A percentile compares a stretch with the other conserved stretches of the same genome.
These are phyloP conservation scores for Paracamarosporium sp. DNA, from an alignment of 2,329 filamentous ascomycete species.

Conservation along the genomic window DNA sequence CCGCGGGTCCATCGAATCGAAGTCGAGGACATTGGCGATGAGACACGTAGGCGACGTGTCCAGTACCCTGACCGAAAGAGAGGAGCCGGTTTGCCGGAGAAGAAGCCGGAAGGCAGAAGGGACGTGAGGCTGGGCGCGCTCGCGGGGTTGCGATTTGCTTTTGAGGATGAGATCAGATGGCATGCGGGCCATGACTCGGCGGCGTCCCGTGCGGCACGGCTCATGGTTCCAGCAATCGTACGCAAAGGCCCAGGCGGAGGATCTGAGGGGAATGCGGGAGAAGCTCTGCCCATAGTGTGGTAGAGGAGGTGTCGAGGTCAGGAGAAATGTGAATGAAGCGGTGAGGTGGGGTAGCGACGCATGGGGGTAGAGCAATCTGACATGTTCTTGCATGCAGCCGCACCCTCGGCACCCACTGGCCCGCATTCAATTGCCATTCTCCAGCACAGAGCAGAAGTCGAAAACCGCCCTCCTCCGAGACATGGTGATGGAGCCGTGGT, in stretches of 20 bases:
- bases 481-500: conserved; percentile 1
- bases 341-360: background rate
- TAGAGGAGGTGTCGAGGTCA: background rate
- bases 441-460: no score
- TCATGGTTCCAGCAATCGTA: background rate
- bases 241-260: background rate
- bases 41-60: background rate
- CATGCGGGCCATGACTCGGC: conserved; percentile 7
- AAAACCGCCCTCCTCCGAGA: background rate
- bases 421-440: background rate
- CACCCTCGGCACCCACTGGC: background rate
- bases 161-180: conserved; percentile 1
- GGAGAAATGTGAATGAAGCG: background rate
- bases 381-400: background rate
- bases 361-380: background rate
- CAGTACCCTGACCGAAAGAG: background rate
- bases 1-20: conserved; percentile 1
- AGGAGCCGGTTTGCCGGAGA: background rate
- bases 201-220: background rate
- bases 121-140: background rate
- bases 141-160: background rate
- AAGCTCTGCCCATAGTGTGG: background rate
- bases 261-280: background rate
- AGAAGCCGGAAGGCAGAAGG: background rate
- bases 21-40: background rate